Conservation (phyloP, 2,329 filamentous ascomycete species). For the Trichoderma oligosporum region DNA sequence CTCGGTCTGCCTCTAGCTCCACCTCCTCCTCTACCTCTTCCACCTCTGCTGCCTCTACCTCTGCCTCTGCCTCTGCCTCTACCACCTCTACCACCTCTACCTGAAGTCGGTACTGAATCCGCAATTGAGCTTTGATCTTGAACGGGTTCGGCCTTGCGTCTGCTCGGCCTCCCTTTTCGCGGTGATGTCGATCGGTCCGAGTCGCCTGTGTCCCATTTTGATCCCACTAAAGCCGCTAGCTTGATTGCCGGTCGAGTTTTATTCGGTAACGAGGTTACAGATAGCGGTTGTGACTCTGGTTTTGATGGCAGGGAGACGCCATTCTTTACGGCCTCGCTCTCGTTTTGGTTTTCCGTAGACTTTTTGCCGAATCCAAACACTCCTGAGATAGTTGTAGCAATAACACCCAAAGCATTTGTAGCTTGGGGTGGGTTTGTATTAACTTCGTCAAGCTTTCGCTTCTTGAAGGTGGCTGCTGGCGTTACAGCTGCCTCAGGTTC, state of each 20-base stretch:
- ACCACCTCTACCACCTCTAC: not conserved
- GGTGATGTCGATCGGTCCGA: conserved; percentile 2
- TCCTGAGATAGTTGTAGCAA: conserved; percentile 33
- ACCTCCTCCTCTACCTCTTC: not conserved
- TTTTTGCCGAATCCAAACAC: conserved; percentile 25
- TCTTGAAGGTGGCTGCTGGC: conserved; percentile 30
- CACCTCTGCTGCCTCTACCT: conserved; percentile 12
- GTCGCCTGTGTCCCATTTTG: conserved; percentile 37
- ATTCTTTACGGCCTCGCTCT: not conserved
- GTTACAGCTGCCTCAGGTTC: conserved; percentile 23
- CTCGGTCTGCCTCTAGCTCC: conserved; percentile 22
- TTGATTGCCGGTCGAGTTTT: conserved; percentile 36
- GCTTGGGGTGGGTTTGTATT: conserved; percentile 28
- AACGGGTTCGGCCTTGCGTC: not conserved
- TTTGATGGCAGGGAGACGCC: conserved; percentile 18
- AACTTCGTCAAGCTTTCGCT: conserved; percentile 31
- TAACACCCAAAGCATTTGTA: conserved; percentile 31
- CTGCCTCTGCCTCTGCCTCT: conserved; percentile 5
- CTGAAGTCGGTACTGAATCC: not conserved
- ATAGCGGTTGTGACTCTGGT: conserved; percentile 19
- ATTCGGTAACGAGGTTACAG: conserved; percentile 20
- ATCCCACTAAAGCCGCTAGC: conserved; percentile 35
- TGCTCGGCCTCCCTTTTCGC: conserved; percentile 9
- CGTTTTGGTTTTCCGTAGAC: conserved; percentile 1
- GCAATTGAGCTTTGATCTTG: not conserved